Percentiles rank a stretch among this genome's conserved stretches.
Evolutionary conservation across 2,329 filamentous ascomycete genomes (phyloP).

Genomic region (Triangularia verruculosa): DNA sequence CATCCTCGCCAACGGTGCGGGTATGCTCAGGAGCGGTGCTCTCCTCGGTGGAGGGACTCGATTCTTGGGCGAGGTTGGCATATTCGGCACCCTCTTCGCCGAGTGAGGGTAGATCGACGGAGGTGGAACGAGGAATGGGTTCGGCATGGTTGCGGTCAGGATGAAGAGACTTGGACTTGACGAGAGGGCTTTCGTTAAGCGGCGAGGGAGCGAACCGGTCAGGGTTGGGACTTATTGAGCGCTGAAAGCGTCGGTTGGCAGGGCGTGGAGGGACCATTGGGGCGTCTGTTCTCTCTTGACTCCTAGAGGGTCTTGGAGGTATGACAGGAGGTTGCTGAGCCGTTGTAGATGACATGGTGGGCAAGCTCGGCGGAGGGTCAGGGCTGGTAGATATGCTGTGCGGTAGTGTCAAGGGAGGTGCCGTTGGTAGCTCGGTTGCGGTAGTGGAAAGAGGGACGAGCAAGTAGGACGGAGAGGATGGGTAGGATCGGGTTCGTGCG

Average conservation of each 20-base stretch:
- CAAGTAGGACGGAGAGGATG: constrained; percentile 7
- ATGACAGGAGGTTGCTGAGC: constrained; percentile 52
- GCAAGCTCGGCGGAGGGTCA: constrained; percentile 8
- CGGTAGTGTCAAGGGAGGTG: constrained; percentile 6
- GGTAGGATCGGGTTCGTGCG: constrained; percentile 18
- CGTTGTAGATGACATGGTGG: constrained; percentile 46
- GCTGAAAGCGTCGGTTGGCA: constrained; percentile 62
- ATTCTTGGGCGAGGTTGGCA: constrained; percentile 54
- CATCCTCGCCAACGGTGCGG: constrained; percentile 72
- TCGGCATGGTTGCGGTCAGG: constrained; percentile 40
- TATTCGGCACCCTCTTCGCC: constrained; percentile 92
- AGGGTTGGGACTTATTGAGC: constrained; percentile 72
- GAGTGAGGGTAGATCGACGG: constrained; percentile 77
- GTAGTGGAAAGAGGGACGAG: background rate
- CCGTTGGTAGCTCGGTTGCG: constrained; percentile 1
- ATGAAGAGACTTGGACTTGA: constrained; percentile 42
- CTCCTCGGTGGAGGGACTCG: constrained; percentile 41
- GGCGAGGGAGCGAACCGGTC: constrained; percentile 83
- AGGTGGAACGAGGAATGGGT: constrained; percentile 61
- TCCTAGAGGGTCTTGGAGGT: constrained; percentile 55
- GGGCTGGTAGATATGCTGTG: constrained; percentile 8
- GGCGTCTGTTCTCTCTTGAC: constrained; percentile 47
- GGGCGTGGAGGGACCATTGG: constrained; percentile 82
- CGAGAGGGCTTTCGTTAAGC: constrained; percentile 66
- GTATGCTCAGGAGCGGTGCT: constrained; percentile 64